phyloP scores from a whole-genome alignment of 2,329 filamentous ascomycete genomes.

The Talaromyces islandicus region DNA sequence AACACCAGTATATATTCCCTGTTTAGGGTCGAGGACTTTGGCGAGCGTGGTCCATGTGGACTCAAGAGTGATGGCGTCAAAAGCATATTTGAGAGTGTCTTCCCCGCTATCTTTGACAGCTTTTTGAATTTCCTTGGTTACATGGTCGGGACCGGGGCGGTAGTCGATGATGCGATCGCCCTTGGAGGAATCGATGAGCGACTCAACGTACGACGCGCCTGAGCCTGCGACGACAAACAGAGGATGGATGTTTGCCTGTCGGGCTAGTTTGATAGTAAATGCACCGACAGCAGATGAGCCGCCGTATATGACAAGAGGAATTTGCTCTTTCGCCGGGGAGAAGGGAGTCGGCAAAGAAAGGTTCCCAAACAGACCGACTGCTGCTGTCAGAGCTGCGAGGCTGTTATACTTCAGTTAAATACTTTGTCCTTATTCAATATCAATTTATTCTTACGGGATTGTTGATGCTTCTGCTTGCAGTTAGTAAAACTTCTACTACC shows the following conservation, averaged over 20 bases:
- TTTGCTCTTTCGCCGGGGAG: conserved; percentile 28
- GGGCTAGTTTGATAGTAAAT: conserved; percentile 54
- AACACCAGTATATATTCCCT: conserved; percentile 12
- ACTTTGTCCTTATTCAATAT: not conserved
- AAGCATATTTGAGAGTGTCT: conserved; percentile 41
- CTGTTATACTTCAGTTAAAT: not conserved
- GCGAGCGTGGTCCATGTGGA: conserved; percentile 42
- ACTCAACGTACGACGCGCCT: conserved; percentile 46
- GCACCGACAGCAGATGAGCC: conserved; percentile 51
- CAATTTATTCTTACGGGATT: conserved; percentile 32
- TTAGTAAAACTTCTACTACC: not conserved
- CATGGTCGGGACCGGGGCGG: conserved; percentile 49
- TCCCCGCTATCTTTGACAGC: conserved; percentile 25
- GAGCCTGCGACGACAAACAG: conserved; percentile 55
- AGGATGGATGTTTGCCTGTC: conserved; percentile 53
- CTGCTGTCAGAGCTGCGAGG: conserved; percentile 50
- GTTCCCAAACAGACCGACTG: conserved; percentile 43
- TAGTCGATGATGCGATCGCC: conserved; percentile 59
- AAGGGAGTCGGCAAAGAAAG: conserved; percentile 48
- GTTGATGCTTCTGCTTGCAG: conserved; percentile 46
- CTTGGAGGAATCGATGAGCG: conserved; percentile 46
- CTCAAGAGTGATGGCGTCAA: conserved; percentile 54
- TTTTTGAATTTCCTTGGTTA: conserved; percentile 40
- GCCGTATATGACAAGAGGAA: conserved; percentile 45
- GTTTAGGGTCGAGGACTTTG: conserved; percentile 37